Percentiles rank a stretch among this genome's conserved stretches.
Evolutionary conservation across 768 basidiomycete species (phyloP).

Genomic region (Collybia sordida): DNA sequence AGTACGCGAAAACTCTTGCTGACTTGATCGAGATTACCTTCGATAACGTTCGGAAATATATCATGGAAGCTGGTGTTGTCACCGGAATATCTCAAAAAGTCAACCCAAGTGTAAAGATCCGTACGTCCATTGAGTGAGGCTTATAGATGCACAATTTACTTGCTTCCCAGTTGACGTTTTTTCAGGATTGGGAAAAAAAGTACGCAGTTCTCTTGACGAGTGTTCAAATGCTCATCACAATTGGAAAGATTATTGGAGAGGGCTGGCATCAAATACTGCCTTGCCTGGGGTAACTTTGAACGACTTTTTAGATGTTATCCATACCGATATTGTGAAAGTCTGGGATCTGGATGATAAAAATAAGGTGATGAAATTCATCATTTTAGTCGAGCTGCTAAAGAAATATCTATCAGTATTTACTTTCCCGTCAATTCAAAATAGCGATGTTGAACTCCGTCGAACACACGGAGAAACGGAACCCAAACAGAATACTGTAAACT

Average conservation of each 20-base stretch:
- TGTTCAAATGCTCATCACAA: conserved; percentile 12
- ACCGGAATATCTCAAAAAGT: no score
- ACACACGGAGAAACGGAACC: background rate
- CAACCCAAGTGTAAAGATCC: no score
- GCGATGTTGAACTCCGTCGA: background rate
- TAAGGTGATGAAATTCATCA: conserved; percentile 6
- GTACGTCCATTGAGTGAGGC: background rate
- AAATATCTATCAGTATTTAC: background rate
- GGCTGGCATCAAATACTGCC: conserved; percentile 3
- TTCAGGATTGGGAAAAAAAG: conserved; percentile 16
- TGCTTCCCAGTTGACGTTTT: conserved; percentile 3
- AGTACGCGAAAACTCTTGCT: no score
- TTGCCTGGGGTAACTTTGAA: conserved; percentile 2
- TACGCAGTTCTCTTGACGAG: conserved; percentile 13
- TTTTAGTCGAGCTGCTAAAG: background rate
- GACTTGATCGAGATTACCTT: no score
- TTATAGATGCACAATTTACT: background rate
- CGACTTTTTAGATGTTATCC: conserved; percentile 10
- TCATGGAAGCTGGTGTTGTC: no score
- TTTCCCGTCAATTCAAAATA: background rate
- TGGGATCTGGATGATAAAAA: conserved; percentile 25
- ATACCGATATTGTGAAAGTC: conserved; percentile 17
- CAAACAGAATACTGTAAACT: background rate
- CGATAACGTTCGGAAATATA: no score
- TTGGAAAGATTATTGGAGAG: conserved; percentile 8